phyloP scores from a whole-genome alignment of 345 rosid genomes.

The Aurinia saxatilis region DNA sequence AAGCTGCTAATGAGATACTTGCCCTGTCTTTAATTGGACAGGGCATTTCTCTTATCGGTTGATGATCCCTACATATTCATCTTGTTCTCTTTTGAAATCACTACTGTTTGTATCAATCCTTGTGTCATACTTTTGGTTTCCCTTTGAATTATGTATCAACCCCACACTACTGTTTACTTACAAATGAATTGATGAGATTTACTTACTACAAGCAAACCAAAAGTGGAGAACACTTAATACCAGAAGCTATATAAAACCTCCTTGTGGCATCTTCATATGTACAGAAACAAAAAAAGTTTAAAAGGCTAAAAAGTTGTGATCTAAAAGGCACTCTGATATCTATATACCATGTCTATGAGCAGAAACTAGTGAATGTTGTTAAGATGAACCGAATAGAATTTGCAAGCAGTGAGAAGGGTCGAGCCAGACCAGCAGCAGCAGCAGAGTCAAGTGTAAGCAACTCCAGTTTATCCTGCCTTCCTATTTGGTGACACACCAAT shows the following conservation, averaged over 20 bases:
- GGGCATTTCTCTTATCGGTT: constrained; percentile 56
- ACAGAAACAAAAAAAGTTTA: constrained; percentile 4
- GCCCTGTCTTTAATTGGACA: constrained; percentile 48
- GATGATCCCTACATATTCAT: constrained; percentile 3
- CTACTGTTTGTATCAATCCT: constrained; percentile 1
- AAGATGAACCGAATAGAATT: not conserved
- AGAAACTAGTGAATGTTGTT: not conserved
- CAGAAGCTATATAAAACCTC: constrained; percentile 4
- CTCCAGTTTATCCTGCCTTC: constrained; percentile 10
- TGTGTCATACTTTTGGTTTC: constrained; percentile 12
- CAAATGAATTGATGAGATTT: constrained; percentile 4
- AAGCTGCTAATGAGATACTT: constrained; percentile 84
- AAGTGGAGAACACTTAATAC: not conserved
- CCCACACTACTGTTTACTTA: constrained; percentile 11
- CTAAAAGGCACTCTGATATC: too few species aligned
- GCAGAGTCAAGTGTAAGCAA: not conserved
- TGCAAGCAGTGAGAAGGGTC: not conserved
- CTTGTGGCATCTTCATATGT: not conserved
- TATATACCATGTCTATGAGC: not conserved
- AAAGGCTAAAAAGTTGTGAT: not conserved
- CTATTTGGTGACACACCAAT: not conserved
- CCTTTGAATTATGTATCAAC: constrained; percentile 12
- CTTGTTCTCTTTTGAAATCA: not conserved
- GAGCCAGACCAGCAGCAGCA: not conserved
- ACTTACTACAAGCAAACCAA: constrained; percentile 10